A percentile compares a stretch with the other conserved stretches of the same genome.
Conservation (phyloP, 2,329 filamentous ascomycete genomes). For the Aureobasidium sp. region DNA sequence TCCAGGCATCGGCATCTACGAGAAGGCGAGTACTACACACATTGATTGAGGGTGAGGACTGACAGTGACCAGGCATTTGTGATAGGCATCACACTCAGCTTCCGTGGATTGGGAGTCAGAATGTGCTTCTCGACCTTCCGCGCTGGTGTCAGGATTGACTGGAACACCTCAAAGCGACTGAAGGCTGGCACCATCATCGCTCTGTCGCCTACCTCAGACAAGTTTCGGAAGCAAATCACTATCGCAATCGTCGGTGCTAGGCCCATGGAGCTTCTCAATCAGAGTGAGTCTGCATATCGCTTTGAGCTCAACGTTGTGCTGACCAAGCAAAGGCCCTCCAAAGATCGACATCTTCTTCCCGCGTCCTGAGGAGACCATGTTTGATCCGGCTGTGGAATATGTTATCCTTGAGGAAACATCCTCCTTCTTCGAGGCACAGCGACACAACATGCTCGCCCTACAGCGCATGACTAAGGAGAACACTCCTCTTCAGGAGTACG, state of each 20-base stretch:
- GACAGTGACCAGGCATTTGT: slow-evolving; percentile 64
- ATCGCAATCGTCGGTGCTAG: slow-evolving; percentile 79
- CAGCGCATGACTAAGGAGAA: slow-evolving; percentile 69
- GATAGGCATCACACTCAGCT: slow-evolving; percentile 69
- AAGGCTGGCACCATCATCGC: slow-evolving; percentile 62
- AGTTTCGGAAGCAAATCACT: slow-evolving; percentile 70
- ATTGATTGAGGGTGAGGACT: neutral
- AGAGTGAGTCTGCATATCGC: slow-evolving; percentile 52
- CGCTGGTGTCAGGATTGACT: slow-evolving; percentile 72
- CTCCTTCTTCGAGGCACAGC: slow-evolving; percentile 81
- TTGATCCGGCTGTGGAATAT: slow-evolving; percentile 75
- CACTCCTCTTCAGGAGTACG: slow-evolving; percentile 22
- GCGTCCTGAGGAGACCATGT: slow-evolving; percentile 61
- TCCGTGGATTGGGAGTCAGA: slow-evolving; percentile 69
- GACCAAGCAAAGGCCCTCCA: slow-evolving; percentile 47
- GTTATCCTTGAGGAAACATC: slow-evolving; percentile 81
- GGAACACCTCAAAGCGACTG: slow-evolving; percentile 68
- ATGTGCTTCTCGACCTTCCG: slow-evolving; percentile 76
- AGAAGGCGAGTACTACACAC: slow-evolving; percentile 58
- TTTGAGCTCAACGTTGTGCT: neutral
- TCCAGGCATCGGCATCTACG: slow-evolving; percentile 67
- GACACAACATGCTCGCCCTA: slow-evolving; percentile 77
- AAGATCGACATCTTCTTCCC: slow-evolving; percentile 82
- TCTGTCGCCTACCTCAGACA: slow-evolving; percentile 61
- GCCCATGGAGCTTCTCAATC: slow-evolving; percentile 65